Conservation (phyloP, 129 eudicot species). For the Smallanthus sonchifolius region DNA sequence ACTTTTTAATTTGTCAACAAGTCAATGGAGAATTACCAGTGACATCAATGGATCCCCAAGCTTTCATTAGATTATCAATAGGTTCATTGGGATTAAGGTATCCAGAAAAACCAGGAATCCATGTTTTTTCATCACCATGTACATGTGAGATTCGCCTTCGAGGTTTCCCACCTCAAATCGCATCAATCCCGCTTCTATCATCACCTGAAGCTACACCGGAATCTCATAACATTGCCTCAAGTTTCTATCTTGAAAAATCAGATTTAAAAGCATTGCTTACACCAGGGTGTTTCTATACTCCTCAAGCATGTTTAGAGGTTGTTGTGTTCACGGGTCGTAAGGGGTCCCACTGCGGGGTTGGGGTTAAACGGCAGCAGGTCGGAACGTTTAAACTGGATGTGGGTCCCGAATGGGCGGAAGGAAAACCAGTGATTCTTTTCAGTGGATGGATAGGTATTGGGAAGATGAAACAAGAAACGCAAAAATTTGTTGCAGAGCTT, state of each 20-base stretch:
- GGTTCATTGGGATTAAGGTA: constrained; percentile 66
- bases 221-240: constrained; percentile 58
- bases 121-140: constrained; percentile 49
- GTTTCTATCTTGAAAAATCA: constrained; percentile 83
- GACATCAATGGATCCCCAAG: constrained; percentile 87
- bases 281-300: constrained; percentile 72
- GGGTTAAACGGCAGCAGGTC: constrained; percentile 64
- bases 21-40: constrained; percentile 42
- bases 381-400: constrained; percentile 74
- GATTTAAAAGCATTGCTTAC: constrained; percentile 61
- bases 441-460: constrained; percentile 90
- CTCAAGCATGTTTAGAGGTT: constrained; percentile 70
- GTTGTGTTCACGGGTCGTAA: constrained; percentile 67
- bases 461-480: constrained; percentile 54
- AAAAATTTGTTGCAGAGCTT: constrained; percentile 72
- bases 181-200: constrained; percentile 61
- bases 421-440: constrained; percentile 69
- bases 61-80: constrained; percentile 72
- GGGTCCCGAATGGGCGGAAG: constrained; percentile 79
- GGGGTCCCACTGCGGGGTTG: constrained; percentile 78
- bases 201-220: constrained; percentile 74
- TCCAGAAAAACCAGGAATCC: constrained; percentile 51
- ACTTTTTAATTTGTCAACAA: constrained; percentile 10
- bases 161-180: constrained; percentile 78
- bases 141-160: constrained; percentile 84